Conservation (phyloP, 495 filamentous ascomycete species). For the Sordaria brevicollis region DNA sequence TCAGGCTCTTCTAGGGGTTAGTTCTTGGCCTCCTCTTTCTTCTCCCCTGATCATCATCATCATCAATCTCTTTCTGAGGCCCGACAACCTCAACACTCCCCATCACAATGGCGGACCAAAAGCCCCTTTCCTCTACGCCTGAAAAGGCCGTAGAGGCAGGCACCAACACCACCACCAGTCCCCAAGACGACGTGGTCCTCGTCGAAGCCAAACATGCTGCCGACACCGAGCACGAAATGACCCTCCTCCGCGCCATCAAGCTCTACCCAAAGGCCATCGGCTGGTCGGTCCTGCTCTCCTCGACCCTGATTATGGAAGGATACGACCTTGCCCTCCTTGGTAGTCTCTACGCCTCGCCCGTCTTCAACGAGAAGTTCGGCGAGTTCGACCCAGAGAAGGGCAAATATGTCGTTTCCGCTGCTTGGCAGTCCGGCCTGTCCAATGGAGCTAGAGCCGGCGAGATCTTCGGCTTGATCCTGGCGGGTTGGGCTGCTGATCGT, state of each 20-base stretch:
- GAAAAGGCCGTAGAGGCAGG: not conserved
- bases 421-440: constrained; percentile 26
- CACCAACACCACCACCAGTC: not conserved
- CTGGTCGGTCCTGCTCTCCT: constrained; percentile 41
- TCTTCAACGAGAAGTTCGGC: constrained; percentile 26
- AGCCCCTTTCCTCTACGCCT: not conserved
- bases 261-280: constrained; percentile 37
- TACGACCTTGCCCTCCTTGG: constrained; percentile 36
- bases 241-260: constrained; percentile 26
- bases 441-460: constrained; percentile 27
- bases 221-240: constrained; percentile 30
- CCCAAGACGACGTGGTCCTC: constrained; percentile 1
- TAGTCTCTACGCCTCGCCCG: constrained; percentile 24
- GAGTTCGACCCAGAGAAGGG: constrained; percentile 7
- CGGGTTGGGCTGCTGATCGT: constrained; percentile 23
- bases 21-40: not conserved
- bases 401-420: constrained; percentile 23
- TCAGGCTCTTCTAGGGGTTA: not conserved
- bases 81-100: not conserved
- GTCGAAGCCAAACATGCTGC: constrained; percentile 22
- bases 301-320: constrained; percentile 47
- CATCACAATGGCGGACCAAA: not conserved
- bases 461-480: constrained; percentile 27
- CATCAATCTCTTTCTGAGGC: not conserved
- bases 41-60: not conserved